Conservation (phyloP, 129 eudicot species). For the Cynara cardunculus region DNA sequence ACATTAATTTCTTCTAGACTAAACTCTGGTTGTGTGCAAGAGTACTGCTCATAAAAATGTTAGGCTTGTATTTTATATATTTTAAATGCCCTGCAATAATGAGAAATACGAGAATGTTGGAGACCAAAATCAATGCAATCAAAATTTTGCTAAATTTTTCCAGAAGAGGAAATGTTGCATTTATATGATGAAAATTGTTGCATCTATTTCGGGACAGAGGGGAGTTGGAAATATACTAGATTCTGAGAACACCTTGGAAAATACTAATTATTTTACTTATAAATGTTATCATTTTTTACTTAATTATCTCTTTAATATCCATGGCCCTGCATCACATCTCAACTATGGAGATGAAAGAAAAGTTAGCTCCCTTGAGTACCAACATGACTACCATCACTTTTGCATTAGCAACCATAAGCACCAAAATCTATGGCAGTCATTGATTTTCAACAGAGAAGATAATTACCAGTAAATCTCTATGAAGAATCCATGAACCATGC, state of each 20-base stretch:
- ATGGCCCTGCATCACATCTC: not conserved
- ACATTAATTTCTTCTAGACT: not conserved
- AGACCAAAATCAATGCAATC: not conserved
- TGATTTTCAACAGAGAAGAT: not conserved
- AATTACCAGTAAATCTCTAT: conserved; percentile 76
- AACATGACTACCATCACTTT: not conserved
- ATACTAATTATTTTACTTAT: not conserved
- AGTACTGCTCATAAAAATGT: too few relatives aligned
- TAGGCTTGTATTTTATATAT: too few relatives aligned
- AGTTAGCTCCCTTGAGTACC: not conserved
- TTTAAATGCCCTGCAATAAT: too few relatives aligned
- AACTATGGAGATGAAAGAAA: not conserved
- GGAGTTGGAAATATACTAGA: not conserved
- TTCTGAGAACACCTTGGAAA: not conserved
- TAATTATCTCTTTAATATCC: not conserved
- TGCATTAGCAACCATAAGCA: not conserved
- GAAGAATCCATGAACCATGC: conserved; percentile 68
- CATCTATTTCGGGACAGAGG: not conserved
- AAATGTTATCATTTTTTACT: not conserved
- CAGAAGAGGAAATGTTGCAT: not conserved
- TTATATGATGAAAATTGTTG: not conserved
- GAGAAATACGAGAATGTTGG: too few relatives aligned
- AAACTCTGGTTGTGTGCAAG: not conserved
- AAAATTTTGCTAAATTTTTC: not conserved
- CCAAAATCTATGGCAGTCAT: not conserved